Base-by-base conservation (phyloP, 1,284 basidiomycete genomes). In the Thelephora terrestris region DNA sequence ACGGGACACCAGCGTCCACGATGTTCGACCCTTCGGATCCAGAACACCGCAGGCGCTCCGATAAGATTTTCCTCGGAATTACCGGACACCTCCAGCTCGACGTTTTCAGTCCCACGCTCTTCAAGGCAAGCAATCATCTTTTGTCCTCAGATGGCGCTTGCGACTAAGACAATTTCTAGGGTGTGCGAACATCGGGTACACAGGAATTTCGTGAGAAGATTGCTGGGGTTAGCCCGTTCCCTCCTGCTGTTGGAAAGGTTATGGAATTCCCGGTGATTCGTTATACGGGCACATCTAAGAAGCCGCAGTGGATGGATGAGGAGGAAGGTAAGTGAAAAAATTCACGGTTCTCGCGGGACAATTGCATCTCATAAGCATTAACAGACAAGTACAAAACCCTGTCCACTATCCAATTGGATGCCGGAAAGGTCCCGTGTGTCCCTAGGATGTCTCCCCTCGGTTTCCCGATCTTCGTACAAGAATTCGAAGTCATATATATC, bases 281-380 rank as follows among this genome's bases (percentile, higher is more conserved):
- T 9, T 78, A 78, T 50, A 60, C 64, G 25, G 76, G 76, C 0
- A 52, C 50, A 12, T 47, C 55, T 5, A 37, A 37, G 5, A 57
- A 62, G 23, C 73, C 73, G n/a, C 56, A 55, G 16, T 78, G 76
- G 76, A 65, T 60, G 1, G 71, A 77, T 51, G 55, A 58, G 1
- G 69, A 73, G 21, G 58, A 67, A 20, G 66, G 76, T 71, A 9
- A 23, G 54, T 47, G 29, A 27, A 27, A 4, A 4, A 9, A 27
- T 9, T 27, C 29, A 14, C 3, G 3, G 14, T 32, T 3, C 29
- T 14, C 14, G 29, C 12, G 29, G 29, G 9, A 27, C 25, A 27
- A 17, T 17, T 38, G 12, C 12, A 12, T 9, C 29, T 32, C 7
- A 32, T 5, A 46, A 23, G 9, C 21, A 5, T 32, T 29, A 3